These are phyloP conservation scores for Globisporangium takayamanum DNA, from an alignment of 352 stramenopile genomes.

Conservation along the genomic window DNA sequence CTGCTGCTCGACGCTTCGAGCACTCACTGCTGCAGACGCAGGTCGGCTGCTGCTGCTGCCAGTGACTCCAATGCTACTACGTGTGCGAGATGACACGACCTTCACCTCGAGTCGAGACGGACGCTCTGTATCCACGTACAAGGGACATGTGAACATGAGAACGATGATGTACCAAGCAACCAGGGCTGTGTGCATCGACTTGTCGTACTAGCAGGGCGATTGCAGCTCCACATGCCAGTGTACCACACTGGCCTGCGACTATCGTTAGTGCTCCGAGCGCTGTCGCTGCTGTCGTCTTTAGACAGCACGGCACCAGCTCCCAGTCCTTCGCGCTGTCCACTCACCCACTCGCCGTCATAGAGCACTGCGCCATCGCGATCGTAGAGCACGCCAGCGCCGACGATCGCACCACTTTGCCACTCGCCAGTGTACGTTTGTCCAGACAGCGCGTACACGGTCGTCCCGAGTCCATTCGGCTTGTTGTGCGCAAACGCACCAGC, in stretches of 20 bases:
- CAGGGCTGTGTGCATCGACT: too few species aligned
- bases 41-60: neutral
- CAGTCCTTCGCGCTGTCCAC: conserved; percentile 23
- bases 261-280: neutral
- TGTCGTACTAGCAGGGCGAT: conserved; percentile 20
- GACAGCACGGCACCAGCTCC: conserved; percentile 12
- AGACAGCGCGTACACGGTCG: conserved; percentile 19
- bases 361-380: conserved; percentile 10
- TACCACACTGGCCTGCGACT: conserved; percentile 11
- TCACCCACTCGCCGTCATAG: conserved; percentile 43
- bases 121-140: conserved; percentile 1
- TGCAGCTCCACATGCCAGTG: conserved; percentile 13
- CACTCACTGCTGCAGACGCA: neutral
- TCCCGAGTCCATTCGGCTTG: conserved; percentile 33
- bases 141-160: neutral
- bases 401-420: conserved; percentile 25
- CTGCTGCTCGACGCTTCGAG: conserved; percentile 1
- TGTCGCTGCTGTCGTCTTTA: neutral
- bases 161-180: too few species aligned
- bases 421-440: conserved; percentile 30
- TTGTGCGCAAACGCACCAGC: conserved; percentile 34
- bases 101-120: conserved; percentile 12
- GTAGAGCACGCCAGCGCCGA: conserved; percentile 19
- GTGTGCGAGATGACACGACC: neutral
- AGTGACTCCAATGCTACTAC: neutral